These are phyloP conservation scores for Boletus sensibilis DNA, from an alignment of 768 basidiomycete species.

Conservation along the genomic window DNA sequence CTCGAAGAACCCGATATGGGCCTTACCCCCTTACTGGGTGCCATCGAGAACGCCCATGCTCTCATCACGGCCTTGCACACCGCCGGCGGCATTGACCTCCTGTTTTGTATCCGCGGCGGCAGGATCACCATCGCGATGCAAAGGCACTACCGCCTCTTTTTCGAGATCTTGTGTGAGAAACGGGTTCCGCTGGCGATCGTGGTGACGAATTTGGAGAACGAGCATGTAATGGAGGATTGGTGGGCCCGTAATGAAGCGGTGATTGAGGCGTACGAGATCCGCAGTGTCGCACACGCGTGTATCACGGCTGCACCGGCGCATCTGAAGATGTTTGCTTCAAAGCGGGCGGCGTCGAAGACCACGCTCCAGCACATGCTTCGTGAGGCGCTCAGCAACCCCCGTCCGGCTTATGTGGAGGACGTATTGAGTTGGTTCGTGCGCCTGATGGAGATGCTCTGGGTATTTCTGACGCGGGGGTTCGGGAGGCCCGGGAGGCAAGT, in stretches of 20 bases:
- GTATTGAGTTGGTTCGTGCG: not conserved
- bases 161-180: not conserved
- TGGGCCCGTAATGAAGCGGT: not conserved
- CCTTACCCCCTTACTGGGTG: not conserved
- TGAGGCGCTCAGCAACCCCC: not conserved
- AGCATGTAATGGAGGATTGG: not conserved
- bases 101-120: not conserved
- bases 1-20: not conserved
- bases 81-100: not conserved
- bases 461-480: not conserved
- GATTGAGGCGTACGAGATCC: not conserved
- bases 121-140: not conserved
- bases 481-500: too few relatives aligned
- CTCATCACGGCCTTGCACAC: not conserved
- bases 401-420: not conserved
- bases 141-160: not conserved
- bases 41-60: not conserved
- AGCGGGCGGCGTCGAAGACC: not conserved
- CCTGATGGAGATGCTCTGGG: not conserved
- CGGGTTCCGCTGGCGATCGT: not conserved
- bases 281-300: not conserved
- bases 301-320: not conserved
- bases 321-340: not conserved
- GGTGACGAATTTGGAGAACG: not conserved
- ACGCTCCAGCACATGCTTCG: not conserved